phyloP scores from a whole-genome alignment of 2,329 filamentous ascomycete species.

The Xylaria polymorpha region DNA sequence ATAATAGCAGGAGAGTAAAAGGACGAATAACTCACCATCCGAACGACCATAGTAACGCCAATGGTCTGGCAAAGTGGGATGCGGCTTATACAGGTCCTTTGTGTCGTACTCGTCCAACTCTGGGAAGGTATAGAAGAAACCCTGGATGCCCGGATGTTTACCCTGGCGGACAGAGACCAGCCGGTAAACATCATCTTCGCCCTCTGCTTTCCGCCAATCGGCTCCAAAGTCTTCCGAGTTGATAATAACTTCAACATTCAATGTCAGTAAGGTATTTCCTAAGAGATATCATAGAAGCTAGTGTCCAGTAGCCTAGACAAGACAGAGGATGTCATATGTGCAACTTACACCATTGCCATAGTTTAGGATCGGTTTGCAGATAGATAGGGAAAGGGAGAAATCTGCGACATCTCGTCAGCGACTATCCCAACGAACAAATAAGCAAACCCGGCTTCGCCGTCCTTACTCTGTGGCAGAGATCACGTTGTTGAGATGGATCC shows the following conservation, averaged over 20 bases:
- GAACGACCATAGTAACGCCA: constrained; percentile 54
- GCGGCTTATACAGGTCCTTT: constrained; percentile 58
- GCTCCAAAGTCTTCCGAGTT: constrained; percentile 56
- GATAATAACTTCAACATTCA: constrained; percentile 49
- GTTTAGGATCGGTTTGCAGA: constrained; percentile 48
- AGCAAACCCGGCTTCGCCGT: background rate
- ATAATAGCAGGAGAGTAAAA: background rate
- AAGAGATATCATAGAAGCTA: background rate
- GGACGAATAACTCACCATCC: constrained; percentile 49
- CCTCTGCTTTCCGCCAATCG: constrained; percentile 53
- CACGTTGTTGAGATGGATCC: constrained; percentile 52
- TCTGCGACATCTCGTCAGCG: constrained; percentile 44
- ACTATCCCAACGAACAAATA: background rate
- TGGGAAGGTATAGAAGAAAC: constrained; percentile 49
- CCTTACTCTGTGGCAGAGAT: constrained; percentile 58
- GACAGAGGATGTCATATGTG: background rate
- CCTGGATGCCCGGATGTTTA: constrained; percentile 50
- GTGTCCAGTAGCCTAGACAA: background rate
- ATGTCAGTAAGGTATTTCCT: constrained; percentile 5
- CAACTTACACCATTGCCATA: constrained; percentile 56
- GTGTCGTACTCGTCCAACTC: constrained; percentile 55
- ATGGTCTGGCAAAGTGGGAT: constrained; percentile 53
- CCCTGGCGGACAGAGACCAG: constrained; percentile 55
- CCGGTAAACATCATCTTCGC: constrained; percentile 52
- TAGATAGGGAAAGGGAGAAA: constrained; percentile 52